Evolutionary conservation across 2,329 filamentous ascomycete species (phyloP).

Genomic region (Sporothrix luriei): DNA sequence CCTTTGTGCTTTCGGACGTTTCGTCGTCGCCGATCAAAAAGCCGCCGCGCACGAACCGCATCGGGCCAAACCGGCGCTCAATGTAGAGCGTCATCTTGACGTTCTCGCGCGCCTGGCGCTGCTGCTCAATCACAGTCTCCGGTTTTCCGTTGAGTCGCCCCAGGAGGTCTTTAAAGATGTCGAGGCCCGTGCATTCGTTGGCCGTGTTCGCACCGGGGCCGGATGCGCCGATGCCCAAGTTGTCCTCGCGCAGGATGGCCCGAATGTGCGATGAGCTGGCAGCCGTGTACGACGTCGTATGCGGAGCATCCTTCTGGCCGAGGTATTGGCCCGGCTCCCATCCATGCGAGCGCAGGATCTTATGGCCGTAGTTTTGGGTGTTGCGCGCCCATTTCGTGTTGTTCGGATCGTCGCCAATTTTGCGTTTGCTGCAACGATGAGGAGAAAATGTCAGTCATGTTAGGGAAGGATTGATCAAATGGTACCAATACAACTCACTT

Average conservation of each 20-base stretch:
- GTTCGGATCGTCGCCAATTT: conserved; percentile 89
- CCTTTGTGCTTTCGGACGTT: conserved; percentile 44
- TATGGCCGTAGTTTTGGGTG: conserved; percentile 82
- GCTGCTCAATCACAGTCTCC: conserved; percentile 69
- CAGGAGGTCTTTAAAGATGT: conserved; percentile 82
- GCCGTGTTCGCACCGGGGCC: conserved; percentile 59
- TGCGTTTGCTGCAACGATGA: conserved; percentile 50
- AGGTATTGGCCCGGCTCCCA: conserved; percentile 86
- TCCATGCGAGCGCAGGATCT: conserved; percentile 82
- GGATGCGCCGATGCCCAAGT: conserved; percentile 83
- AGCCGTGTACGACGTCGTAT: conserved; percentile 74
- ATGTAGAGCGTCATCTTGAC: conserved; percentile 73
- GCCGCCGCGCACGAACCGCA: conserved; percentile 88
- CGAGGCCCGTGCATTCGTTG: conserved; percentile 80
- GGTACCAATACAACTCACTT: conserved; percentile 54
- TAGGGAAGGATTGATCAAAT: background rate
- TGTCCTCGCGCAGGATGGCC: conserved; percentile 85
- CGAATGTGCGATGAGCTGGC: conserved; percentile 85
- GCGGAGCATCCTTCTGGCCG: conserved; percentile 73
- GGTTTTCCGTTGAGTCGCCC: conserved; percentile 88
- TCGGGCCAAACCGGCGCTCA: conserved; percentile 73
- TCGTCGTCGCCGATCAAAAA: conserved; percentile 63
- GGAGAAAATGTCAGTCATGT: background rate
- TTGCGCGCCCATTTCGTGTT: conserved; percentile 91
- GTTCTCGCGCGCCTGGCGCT: conserved; percentile 68